Conservation (phyloP, 2,329 filamentous ascomycete species). For the Pseudocercospora crystallina region DNA sequence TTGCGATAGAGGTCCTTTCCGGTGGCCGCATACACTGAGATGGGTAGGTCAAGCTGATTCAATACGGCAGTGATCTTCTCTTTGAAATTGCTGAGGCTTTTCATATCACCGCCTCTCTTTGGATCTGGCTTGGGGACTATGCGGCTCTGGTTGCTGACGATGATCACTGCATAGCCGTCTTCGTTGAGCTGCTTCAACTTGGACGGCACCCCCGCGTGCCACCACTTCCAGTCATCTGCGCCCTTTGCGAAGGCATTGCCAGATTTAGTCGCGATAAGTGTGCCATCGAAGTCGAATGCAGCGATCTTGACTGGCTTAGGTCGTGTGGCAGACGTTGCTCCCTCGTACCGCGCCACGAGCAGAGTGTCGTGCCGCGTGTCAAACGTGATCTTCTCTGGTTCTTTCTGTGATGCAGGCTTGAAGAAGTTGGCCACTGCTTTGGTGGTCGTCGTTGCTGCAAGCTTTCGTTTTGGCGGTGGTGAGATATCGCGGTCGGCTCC, state of each 20-base stretch:
- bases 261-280: constrained; percentile 75
- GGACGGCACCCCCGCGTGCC: constrained; percentile 69
- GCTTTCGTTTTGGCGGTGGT: constrained; percentile 56
- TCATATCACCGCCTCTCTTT: constrained; percentile 62
- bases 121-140: constrained; percentile 71
- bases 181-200: constrained; percentile 67
- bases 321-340: constrained; percentile 26
- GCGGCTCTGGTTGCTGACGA: constrained; percentile 88
- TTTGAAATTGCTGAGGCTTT: constrained; percentile 78
- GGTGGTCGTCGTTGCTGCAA: constrained; percentile 57
- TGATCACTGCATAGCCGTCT: constrained; percentile 72
- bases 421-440: constrained; percentile 81
- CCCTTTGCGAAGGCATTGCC: constrained; percentile 74
- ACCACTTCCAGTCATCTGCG: constrained; percentile 91
- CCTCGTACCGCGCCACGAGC: constrained; percentile 69
- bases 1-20: constrained; percentile 80
- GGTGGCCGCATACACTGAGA: constrained; percentile 83
- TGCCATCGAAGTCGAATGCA: constrained; percentile 81
- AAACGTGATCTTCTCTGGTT: constrained; percentile 74
- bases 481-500: constrained; percentile 50
- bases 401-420: constrained; percentile 80
- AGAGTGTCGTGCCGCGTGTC: constrained; percentile 65
- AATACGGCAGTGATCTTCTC: constrained; percentile 71
- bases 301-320: constrained; percentile 60
- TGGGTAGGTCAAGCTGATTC: constrained; percentile 69